Evolutionary conservation across 2,329 filamentous ascomycete species (phyloP).

Genomic region (Akanthomyces lecanii): DNA sequence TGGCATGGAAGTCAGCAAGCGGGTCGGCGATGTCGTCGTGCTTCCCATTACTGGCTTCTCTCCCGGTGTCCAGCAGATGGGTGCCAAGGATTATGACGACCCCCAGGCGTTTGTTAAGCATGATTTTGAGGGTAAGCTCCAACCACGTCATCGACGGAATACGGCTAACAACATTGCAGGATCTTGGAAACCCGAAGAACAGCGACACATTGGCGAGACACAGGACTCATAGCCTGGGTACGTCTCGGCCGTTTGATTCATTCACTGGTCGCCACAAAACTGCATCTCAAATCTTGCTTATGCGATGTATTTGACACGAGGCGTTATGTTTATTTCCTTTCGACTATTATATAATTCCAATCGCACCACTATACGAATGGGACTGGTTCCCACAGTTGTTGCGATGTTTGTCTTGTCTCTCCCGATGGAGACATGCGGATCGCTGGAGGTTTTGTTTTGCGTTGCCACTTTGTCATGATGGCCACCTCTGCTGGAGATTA

Average conservation of each 20-base stretch:
- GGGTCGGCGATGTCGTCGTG: slow-evolving; percentile 88
- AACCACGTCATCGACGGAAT: neutral
- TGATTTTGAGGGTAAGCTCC: slow-evolving; percentile 77
- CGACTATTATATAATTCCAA: slow-evolving; percentile 12
- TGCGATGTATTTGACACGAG: slow-evolving; percentile 11
- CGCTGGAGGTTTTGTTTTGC: neutral
- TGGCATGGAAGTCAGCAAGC: slow-evolving; percentile 75
- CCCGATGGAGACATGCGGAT: neutral
- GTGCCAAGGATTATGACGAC: slow-evolving; percentile 79
- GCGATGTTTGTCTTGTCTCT: neutral
- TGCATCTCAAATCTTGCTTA: slow-evolving; percentile 12
- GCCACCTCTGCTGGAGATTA: neutral
- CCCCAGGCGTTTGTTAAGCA: slow-evolving; percentile 98
- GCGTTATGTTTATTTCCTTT: slow-evolving; percentile 14
- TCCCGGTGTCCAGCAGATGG: slow-evolving; percentile 91
- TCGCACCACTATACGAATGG: neutral
- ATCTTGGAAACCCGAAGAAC: slow-evolving; percentile 70
- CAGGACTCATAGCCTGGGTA: slow-evolving; percentile 16
- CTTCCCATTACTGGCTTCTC: slow-evolving; percentile 97
- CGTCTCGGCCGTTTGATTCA: neutral
- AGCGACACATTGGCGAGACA: slow-evolving; percentile 62
- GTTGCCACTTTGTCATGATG: neutral
- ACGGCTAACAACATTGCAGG: slow-evolving; percentile 41
- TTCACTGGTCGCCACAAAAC: neutral
- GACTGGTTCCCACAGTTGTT: slow-evolving; percentile 8